Base-by-base conservation (phyloP, 2,329 filamentous ascomycete species). In the Colletotrichum tropicicola region DNA sequence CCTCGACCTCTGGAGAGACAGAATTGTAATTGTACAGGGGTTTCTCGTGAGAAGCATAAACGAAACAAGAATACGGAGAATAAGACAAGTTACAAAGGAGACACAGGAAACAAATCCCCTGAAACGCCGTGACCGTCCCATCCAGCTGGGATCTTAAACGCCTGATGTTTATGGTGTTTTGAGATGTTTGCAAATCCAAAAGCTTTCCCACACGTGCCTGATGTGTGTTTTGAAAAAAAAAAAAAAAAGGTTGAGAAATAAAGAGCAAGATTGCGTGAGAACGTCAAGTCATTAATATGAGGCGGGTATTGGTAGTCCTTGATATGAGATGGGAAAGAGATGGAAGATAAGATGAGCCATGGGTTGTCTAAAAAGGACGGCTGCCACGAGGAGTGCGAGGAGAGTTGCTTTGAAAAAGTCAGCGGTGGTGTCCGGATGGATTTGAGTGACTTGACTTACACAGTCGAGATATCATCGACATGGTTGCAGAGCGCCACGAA, bases 401-500 rank as follows among this genome's bases (percentile, higher is more conserved):
- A 12, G 73, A 82, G 61, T 70, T 74, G 32, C 54, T 55, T 23
- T 62, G 21, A 63, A 68, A 70, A 76, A 58, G 53, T 32, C 51
- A 30, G 37, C 25, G 44, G 39, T 15, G n/a, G n/a, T n/a, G n/a
- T 30, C 41, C 15, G 19, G 39, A 21, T 6, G 17, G n/a, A n/a
- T n/a, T 23, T 8, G 15, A 17, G 27, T 6, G 28, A 28, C 7
- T n/a, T n/a, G 15, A 80, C 85, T 82, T 77, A 89, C 86, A 82
- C 79, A 59, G 82, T 84, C 5, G 86, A 84, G 67, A 90, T 85
- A 72, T 90, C 91, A 76, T 89, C 92, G 74, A 97, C 92, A 74
- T 97, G 93, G 76, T 97, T 97, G 79, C 92, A 94, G 79, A 97
- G 88, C 17, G 94, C 93, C 53, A 97, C 94, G 76, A 97, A 98